Evolutionary conservation across 148 eudicot species (phyloP).

Genomic region (Vaccinium vitisidaea): DNA sequence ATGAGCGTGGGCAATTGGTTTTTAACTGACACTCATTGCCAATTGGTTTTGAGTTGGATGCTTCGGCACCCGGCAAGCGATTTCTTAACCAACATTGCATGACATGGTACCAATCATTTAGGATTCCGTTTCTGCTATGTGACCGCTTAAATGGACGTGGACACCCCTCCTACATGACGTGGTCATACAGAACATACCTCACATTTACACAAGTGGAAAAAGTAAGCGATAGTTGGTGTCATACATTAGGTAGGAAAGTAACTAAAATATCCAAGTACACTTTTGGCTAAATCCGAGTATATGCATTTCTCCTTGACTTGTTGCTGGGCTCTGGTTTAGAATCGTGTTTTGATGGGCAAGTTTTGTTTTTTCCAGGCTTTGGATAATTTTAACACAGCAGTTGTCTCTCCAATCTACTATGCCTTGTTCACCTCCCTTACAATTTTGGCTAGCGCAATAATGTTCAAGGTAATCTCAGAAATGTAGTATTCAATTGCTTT

Average conservation of each 20-base stretch:
- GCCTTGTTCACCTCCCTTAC: constrained; percentile 73
- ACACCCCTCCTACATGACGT: background rate
- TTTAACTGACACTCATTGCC: too few relatives aligned
- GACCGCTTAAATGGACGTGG: background rate
- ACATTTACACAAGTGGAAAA: background rate
- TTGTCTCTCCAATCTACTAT: constrained; percentile 72
- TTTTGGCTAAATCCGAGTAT: background rate
- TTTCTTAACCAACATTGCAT: background rate
- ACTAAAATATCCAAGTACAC: background rate
- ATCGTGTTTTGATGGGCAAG: background rate
- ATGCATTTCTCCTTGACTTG: background rate
- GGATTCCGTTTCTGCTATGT: background rate
- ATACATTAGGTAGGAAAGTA: background rate
- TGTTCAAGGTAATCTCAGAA: constrained; percentile 53
- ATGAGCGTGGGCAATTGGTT: too few relatives aligned
- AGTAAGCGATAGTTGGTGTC: background rate
- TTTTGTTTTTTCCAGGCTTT: constrained; percentile 44
- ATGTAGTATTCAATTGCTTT: constrained; percentile 1
- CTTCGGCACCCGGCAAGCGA: background rate
- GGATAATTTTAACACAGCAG: constrained; percentile 61
- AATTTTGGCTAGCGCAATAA: constrained; percentile 63
- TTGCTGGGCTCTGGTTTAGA: background rate
- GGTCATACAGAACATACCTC: background rate
- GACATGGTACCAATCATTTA: background rate
- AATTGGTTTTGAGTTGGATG: too few relatives aligned